These are phyloP conservation scores for Ophidiomyces ophidiicola DNA, from an alignment of 2,329 filamentous ascomycete genomes.

Conservation along the genomic window DNA sequence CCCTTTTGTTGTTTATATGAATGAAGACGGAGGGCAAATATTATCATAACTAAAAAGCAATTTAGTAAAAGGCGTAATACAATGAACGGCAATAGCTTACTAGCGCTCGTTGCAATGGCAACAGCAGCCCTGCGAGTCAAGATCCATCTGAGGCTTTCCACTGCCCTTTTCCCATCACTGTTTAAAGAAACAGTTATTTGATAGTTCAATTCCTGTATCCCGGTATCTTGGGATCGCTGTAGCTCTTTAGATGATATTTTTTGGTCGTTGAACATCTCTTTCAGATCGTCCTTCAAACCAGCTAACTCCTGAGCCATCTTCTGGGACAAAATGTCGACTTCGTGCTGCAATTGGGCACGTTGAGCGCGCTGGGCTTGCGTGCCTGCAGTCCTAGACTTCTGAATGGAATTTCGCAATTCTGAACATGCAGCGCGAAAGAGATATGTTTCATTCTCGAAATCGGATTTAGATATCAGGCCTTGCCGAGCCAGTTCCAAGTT, in stretches of 20 bases:
- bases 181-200: slow-evolving; percentile 86
- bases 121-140: slow-evolving; percentile 53
- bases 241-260: slow-evolving; percentile 86
- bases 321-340: slow-evolving; percentile 85
- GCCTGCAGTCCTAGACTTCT: slow-evolving; percentile 60
- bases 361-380: slow-evolving; percentile 75
- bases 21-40: slow-evolving; percentile 36
- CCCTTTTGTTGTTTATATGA: slow-evolving; percentile 30
- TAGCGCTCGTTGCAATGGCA: slow-evolving; percentile 43
- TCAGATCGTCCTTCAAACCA: slow-evolving; percentile 77
- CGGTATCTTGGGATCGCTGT: slow-evolving; percentile 70
- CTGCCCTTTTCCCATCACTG: slow-evolving; percentile 81
- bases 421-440: slow-evolving; percentile 88
- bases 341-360: slow-evolving; percentile 76
- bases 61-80: neutral
- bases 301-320: slow-evolving; percentile 70
- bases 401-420: slow-evolving; percentile 77
- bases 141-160: slow-evolving; percentile 85
- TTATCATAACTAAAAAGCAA: slow-evolving; percentile 34
- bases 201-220: slow-evolving; percentile 90
- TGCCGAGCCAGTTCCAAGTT: slow-evolving; percentile 73
- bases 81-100: slow-evolving; percentile 24
- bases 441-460: slow-evolving; percentile 91
- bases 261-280: slow-evolving; percentile 90
- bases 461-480: slow-evolving; percentile 74